Evolutionary conservation across 805 yeast species (phyloP), one percentile per base, ranked within the genome.

Genomic region (Wickerhamomyces hampshirensis): DNA sequence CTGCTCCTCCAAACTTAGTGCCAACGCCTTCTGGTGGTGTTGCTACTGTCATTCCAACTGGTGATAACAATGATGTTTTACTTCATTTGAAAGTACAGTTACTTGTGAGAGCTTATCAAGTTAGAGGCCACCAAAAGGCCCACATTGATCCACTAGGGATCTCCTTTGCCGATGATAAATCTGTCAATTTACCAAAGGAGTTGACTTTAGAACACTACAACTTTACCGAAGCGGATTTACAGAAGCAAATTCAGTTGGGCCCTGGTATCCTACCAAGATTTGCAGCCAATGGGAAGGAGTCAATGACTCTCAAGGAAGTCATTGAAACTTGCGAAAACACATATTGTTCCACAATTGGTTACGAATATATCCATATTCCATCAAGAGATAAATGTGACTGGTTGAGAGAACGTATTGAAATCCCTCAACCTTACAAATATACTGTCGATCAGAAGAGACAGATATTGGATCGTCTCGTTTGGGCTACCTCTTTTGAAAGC

Each of bases 251-350:
- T 66, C 81, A 88, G 39, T 73, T 93, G 48, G 99, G 99, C 39
- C 98, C 98, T 28, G 99, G 99, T 63, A 91, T 93, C 52, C 68
- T 93, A 58, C 97, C 97, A 36, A 77, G 95, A 61, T 93, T 88
- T 58, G 86, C 87, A 38, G 73, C 67, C 40, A 66, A 69, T 23
- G 78, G 75, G 48, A 73, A 70, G 51, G 61, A 65, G 23, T 66
- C 80, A 47, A 63, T 87, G 77, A 75, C 83, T 35, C 71, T 93
- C 51, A 76, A 75, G 50, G 96, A 91, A 55, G 75, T 93, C 50
- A 73, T 93, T 48, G 73, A 66, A 34, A 66, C 76, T 44, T 82
- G 95, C 64, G 96, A 93, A 67, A 69, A 70, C 50, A 74, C 85
- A 51, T 93, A 93, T 72, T 88, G 96, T 68, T 73, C 84, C 28